Evolutionary conservation across 441 rosid genomes (phyloP).

Genomic region (Erodium chrysanthum): DNA sequence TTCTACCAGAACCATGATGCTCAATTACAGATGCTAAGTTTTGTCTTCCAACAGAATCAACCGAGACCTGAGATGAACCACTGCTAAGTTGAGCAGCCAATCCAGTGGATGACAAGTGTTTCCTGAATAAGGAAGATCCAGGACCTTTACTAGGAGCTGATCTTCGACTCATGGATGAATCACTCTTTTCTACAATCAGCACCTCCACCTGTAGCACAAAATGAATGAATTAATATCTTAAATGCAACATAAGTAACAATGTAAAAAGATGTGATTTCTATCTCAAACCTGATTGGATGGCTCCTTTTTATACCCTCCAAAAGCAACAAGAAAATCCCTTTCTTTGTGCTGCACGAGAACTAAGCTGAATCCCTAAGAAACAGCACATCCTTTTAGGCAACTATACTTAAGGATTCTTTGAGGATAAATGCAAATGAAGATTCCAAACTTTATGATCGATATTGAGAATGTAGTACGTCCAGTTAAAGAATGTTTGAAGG

Average conservation of each 20-base stretch:
- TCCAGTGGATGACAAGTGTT: conserved; percentile 43
- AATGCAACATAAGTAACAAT: background rate
- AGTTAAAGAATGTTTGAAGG: background rate
- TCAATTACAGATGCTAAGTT: conserved; percentile 67
- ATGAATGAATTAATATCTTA: conserved; percentile 11
- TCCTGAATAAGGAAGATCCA: conserved; percentile 41
- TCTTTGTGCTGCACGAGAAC: conserved; percentile 84
- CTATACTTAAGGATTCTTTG: background rate
- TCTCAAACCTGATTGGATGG: conserved; percentile 74
- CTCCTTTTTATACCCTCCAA: conserved; percentile 81
- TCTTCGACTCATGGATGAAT: conserved; percentile 36
- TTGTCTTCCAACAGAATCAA: conserved; percentile 53
- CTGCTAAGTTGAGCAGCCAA: conserved; percentile 37
- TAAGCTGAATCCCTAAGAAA: conserved; percentile 73
- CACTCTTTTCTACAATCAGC: conserved; percentile 61
- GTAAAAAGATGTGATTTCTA: conserved; percentile 14
- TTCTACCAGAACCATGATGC: conserved; percentile 79
- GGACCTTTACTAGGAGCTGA: conserved; percentile 42
- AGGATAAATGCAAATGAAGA: background rate
- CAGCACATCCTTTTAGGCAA: conserved; percentile 11
- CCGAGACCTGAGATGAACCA: conserved; percentile 52
- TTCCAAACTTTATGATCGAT: background rate
- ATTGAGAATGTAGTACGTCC: background rate
- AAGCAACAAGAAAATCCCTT: conserved; percentile 84
- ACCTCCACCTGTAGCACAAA: conserved; percentile 56